Percentiles rank a stretch among this genome's conserved stretches.
Evolutionary conservation across 2,329 filamentous ascomycete genomes (phyloP).

Genomic region (Aureobasidium zeae): DNA sequence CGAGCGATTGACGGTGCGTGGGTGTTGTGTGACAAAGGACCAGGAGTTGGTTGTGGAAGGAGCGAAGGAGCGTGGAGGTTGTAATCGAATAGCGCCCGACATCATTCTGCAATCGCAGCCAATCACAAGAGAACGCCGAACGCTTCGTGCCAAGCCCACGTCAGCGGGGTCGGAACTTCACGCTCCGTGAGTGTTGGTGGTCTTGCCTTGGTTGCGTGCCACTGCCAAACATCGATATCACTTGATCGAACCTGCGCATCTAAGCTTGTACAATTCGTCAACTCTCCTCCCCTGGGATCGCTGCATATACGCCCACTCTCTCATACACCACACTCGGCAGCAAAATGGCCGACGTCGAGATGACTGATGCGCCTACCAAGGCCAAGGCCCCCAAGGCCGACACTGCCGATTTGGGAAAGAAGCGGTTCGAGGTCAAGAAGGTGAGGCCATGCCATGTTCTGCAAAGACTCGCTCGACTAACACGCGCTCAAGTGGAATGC

Average conservation of each 20-base stretch:
- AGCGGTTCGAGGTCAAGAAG: conserved; percentile 99
- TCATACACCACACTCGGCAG: conserved; percentile 18
- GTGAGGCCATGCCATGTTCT: conserved; percentile 40
- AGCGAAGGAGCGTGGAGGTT: too few relatives aligned
- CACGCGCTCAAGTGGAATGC: conserved; percentile 99
- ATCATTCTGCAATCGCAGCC: conserved; percentile 6
- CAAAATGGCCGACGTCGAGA: conserved; percentile 88
- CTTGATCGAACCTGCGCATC: too few relatives aligned
- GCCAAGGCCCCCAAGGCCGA: conserved; percentile 43
- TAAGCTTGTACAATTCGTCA: not conserved
- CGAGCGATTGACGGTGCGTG: conserved; percentile 1
- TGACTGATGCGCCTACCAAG: conserved; percentile 69
- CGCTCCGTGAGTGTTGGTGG: too few relatives aligned
- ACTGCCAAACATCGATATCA: conserved; percentile 7
- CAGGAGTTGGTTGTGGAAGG: not conserved
- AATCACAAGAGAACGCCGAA: too few relatives aligned
- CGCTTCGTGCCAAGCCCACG: too few relatives aligned
- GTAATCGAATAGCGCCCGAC: conserved; percentile 10
- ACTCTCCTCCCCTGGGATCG: too few relatives aligned
- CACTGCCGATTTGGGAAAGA: conserved; percentile 59
- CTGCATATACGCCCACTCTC: not conserved
- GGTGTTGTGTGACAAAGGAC: not conserved
- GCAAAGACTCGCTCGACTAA: not conserved
- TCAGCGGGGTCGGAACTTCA: too few relatives aligned
- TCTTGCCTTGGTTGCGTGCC: not conserved